Percentiles rank a stretch among this genome's conserved stretches.
Conservation (phyloP, 768 basidiomycete species). For the Collybia nuda region DNA sequence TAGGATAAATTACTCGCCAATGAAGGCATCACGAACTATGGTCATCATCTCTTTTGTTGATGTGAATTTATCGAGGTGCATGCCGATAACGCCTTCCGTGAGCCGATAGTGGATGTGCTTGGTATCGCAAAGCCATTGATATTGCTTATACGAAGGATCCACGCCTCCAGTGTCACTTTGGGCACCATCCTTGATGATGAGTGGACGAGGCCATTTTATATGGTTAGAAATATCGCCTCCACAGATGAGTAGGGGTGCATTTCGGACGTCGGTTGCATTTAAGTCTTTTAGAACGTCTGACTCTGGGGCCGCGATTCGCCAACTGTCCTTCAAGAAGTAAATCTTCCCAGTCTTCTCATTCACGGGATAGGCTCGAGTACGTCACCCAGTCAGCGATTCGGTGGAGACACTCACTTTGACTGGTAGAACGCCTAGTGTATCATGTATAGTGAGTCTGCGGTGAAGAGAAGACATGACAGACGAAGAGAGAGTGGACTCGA, state of each 20-base stretch:
- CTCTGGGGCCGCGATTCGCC: constrained; percentile 13
- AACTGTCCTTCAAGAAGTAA: constrained; percentile 24
- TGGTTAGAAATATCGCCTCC: constrained; percentile 26
- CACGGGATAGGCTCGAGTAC: constrained; percentile 12
- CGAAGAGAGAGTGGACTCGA: too few relatives aligned
- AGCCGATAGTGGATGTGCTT: constrained; percentile 17
- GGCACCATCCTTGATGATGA: too few relatives aligned
- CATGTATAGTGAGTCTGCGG: too few relatives aligned
- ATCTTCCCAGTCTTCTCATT: constrained; percentile 5
- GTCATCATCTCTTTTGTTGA: constrained; percentile 13
- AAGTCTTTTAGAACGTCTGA: too few relatives aligned
- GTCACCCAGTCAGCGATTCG: constrained; percentile 9
- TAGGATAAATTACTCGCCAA: constrained; percentile 10
- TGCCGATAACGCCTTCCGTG: constrained; percentile 13
- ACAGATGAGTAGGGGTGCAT: constrained; percentile 21
- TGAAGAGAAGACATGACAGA: too few relatives aligned
- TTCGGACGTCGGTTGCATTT: constrained; percentile 4
- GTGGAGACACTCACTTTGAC: too few relatives aligned
- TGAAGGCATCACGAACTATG: constrained; percentile 14
- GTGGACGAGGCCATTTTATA: too few relatives aligned
- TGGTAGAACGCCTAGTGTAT: too few relatives aligned
- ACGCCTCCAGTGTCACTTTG: too few relatives aligned
- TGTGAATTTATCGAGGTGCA: constrained; percentile 4
- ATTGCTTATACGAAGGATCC: constrained; percentile 5
- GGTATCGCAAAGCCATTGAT: background rate